phyloP scores from a whole-genome alignment of 805 yeast genomes.

The Brettanomyces nanus region DNA sequence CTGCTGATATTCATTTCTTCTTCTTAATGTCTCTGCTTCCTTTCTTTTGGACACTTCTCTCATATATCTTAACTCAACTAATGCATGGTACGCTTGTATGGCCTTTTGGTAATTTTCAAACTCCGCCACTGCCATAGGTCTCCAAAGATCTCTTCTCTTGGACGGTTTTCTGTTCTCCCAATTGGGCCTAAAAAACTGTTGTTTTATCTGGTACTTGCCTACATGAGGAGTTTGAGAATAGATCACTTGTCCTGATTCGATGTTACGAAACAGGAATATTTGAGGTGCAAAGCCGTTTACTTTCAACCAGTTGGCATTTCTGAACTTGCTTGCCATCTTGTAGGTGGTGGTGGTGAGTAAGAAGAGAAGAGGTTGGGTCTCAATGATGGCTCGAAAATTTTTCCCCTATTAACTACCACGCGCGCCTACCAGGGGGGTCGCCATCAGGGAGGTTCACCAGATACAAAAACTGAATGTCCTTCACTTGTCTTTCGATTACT shows the following conservation, averaged over 20 bases:
- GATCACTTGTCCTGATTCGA: conserved; percentile 82
- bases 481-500: neutral
- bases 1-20: conserved; percentile 67
- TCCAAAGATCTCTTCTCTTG: conserved; percentile 81
- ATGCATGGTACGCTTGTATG: conserved; percentile 62
- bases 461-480: too few species aligned
- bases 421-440: too few species aligned
- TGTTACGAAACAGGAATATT: conserved; percentile 73
- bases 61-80: conserved; percentile 64
- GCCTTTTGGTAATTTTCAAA: conserved; percentile 55
- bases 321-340: conserved; percentile 33
- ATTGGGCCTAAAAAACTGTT: conserved; percentile 73
- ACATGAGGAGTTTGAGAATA: conserved; percentile 78
- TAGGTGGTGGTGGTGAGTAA: too few species aligned
- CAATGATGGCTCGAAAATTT: too few species aligned
- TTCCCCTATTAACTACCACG: too few species aligned
- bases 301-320: conserved; percentile 51
- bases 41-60: conserved; percentile 56
- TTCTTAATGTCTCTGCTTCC: conserved; percentile 61
- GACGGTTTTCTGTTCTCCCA: conserved; percentile 83
- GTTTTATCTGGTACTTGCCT: conserved; percentile 43
- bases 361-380: too few species aligned
- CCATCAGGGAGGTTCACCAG: too few species aligned
- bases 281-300: conserved; percentile 70
- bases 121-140: conserved; percentile 78